phyloP scores from a whole-genome alignment of 176 grass and related monocot species.

The Miscanthus lutarioriparius region DNA sequence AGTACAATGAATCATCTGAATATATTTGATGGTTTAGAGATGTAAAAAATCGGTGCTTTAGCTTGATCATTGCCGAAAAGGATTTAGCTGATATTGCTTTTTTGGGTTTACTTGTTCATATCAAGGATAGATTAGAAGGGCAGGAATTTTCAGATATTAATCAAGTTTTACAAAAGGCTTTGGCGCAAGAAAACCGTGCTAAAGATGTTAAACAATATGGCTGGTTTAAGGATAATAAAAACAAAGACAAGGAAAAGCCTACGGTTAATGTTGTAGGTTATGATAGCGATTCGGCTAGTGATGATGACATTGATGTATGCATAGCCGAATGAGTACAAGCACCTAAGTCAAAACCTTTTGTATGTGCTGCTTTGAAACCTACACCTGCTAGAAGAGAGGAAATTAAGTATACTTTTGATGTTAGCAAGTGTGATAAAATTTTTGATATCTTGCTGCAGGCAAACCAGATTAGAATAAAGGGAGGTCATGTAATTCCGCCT shows the following conservation, averaged over 20 bases:
- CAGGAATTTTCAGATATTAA: background rate
- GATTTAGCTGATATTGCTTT: background rate
- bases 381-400: background rate
- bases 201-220: background rate
- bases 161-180: background rate
- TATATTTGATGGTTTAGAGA: background rate
- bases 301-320: background rate
- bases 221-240: background rate
- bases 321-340: background rate
- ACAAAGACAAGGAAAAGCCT: background rate
- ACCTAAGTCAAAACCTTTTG: background rate
- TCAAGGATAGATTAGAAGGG: background rate
- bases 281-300: background rate
- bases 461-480: background rate
- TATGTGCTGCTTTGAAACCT: background rate
- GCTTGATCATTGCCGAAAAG: background rate
- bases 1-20: background rate
- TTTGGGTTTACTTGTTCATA: background rate
- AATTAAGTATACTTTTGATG: slow-evolving; percentile 4
- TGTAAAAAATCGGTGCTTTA: background rate
- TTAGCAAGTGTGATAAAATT: background rate
- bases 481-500: background rate
- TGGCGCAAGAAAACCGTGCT: background rate
- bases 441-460: background rate
- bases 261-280: background rate